Base-by-base conservation (phyloP, 441 rosid species). In the Kokia cookei region DNA sequence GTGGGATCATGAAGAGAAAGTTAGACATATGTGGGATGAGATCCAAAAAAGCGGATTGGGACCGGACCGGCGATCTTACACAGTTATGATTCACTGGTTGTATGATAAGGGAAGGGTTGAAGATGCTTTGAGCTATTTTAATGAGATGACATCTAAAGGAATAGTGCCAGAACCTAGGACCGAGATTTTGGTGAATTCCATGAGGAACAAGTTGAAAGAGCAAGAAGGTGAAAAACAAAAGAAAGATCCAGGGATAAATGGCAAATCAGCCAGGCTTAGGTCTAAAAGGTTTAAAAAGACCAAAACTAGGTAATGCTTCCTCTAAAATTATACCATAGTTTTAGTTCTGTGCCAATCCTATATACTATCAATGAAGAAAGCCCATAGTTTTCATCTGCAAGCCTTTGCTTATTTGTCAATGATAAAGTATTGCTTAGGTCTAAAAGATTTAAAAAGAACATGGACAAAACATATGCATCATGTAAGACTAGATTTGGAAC, bases 11-110 rank as follows among this genome's bases (percentile, higher is more conserved):
- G 84, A 86, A 69, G 93, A 84, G 43, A 83, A 73, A 74, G 85
- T 79, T 51, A 75, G 72, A 73, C 74, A 71, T 79, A 75, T 81
- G 67, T 93, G 94, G 97, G 69, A 76, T n/a, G 89, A 87, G 82
- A 90, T 91, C 90, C 91, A 85, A 82, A 86, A 81, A 72, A 73
- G 80, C 55, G 92, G 96, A 5, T 27, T 86, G 77, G 96, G 97
- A 65, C 96, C 88, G 3, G 89, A 92, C 74, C 78, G 62, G 2
- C 76, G 92, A 74, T 88, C 96, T 17, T 93, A 85, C 77, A 89
- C 98, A 26, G 70, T 93, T 10, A 86, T 79, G 84, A 79, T 93
- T 75, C 94, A 90, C 59, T 81, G 88, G 75, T 84, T 89, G 24
- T 75, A 86, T 54, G 68, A 77, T 22, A 84, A 77, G 75, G 89